Evolutionary conservation across 2,329 filamentous ascomycete genomes (phyloP).

Genomic region (Proliferodiscus dingleyae): DNA sequence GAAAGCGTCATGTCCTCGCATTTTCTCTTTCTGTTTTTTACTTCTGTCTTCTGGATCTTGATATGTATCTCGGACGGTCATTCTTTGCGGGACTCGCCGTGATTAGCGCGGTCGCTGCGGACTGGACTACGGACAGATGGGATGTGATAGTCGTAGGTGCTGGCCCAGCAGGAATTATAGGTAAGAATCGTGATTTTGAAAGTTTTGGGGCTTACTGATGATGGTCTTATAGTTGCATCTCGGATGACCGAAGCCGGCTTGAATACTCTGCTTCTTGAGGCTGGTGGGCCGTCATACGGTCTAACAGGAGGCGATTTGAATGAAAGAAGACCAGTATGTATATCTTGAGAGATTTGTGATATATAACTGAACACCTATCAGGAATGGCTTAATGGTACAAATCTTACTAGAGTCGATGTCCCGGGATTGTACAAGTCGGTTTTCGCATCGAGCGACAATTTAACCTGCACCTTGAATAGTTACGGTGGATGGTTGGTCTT

Average conservation of each 20-base stretch:
- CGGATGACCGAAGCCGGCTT: constrained; percentile 47
- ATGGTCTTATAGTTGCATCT: constrained; percentile 35
- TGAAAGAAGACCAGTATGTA: constrained; percentile 32
- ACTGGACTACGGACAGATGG: constrained; percentile 27
- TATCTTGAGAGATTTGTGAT: no score
- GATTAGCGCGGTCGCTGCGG: not conserved
- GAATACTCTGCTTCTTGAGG: constrained; percentile 47
- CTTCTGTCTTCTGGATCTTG: no score
- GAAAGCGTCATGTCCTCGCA: no score
- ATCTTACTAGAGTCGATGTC: constrained; percentile 46
- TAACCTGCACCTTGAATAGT: constrained; percentile 34
- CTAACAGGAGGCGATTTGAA: constrained; percentile 42
- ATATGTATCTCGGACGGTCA: no score
- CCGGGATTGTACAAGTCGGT: constrained; percentile 46
- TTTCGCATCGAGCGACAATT: constrained; percentile 36
- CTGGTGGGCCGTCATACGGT: constrained; percentile 46
- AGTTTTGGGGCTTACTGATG: not conserved
- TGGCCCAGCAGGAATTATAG: constrained; percentile 48
- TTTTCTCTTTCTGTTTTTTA: no score
- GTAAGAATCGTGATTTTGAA: constrained; percentile 6
- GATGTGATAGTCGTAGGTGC: constrained; percentile 42
- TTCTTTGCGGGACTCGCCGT: no score
- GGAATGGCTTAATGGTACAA: constrained; percentile 44
- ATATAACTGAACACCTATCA: not conserved
- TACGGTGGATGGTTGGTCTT: not conserved